phyloP scores from a whole-genome alignment of 306 rosid genomes.

The Chamaecrista fasciculata region DNA sequence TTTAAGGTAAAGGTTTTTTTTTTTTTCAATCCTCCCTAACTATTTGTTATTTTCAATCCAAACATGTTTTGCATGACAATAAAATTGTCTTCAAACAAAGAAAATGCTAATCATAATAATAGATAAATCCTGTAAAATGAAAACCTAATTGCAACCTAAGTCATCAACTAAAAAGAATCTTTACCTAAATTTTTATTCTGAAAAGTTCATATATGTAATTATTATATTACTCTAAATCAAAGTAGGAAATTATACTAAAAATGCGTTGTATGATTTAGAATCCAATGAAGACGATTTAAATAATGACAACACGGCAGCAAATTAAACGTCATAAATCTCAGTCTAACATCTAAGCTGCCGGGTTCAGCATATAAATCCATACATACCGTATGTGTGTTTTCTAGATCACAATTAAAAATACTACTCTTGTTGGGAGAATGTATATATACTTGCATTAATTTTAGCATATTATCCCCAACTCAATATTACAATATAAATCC shows the following conservation, averaged over 20 bases:
- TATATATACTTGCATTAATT: neutral
- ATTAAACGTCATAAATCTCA: no score
- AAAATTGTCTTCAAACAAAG: no score
- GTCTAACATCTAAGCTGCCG: neutral
- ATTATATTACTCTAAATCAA: neutral
- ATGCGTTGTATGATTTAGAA: neutral
- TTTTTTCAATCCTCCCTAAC: no score
- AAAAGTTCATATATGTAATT: neutral
- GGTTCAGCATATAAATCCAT: neutral
- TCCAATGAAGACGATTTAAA: neutral
- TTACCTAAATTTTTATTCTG: no score
- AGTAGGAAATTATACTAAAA: neutral
- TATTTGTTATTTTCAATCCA: no score
- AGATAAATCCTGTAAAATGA: no score
- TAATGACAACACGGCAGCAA: neutral
- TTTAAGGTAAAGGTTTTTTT: no score
- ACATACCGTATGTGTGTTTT: constrained; percentile 2
- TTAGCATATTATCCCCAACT: neutral
- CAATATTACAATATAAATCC: no score
- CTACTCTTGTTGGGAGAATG: neutral
- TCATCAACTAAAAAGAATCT: no score
- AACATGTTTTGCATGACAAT: no score
- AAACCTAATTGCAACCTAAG: neutral
- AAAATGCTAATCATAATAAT: no score
- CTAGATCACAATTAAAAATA: neutral